phyloP scores from a whole-genome alignment of 345 rosid species.

The Eucalyptus erythrocorys region DNA sequence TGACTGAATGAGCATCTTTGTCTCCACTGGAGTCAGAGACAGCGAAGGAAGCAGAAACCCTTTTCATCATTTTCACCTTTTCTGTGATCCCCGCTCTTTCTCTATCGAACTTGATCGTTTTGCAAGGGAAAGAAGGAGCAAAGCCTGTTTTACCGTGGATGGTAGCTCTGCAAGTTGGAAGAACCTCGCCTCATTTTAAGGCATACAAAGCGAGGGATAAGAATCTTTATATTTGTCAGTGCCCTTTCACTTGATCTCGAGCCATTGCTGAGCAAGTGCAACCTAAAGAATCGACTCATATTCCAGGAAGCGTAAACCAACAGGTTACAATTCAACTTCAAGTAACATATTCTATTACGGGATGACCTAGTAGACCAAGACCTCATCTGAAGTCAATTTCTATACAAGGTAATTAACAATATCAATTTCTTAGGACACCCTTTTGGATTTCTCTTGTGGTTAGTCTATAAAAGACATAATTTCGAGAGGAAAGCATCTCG shows the following conservation, averaged over 20 bases:
- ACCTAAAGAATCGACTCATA: background rate
- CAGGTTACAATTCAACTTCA: background rate
- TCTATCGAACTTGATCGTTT: background rate
- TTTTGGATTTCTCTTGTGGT: background rate
- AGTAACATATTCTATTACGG: background rate
- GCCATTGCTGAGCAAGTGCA: background rate
- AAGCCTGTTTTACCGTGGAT: slow-evolving; percentile 14
- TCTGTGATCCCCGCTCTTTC: background rate
- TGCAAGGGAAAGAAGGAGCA: slow-evolving; percentile 1
- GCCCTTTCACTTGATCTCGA: background rate
- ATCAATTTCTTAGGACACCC: background rate
- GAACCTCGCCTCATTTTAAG: background rate
- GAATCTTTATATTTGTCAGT: background rate
- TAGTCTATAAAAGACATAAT: background rate
- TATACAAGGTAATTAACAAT: background rate
- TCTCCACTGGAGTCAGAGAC: slow-evolving; percentile 17
- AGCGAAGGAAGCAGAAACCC: slow-evolving; percentile 10
- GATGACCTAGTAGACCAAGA: background rate
- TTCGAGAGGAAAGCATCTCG: background rate
- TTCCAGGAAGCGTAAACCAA: background rate
- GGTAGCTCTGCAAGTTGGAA: slow-evolving; percentile 17
- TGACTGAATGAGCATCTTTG: slow-evolving; percentile 25
- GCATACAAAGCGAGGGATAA: background rate
- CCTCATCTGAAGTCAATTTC: background rate
- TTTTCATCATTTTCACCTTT: background rate